A percentile compares a stretch with the other conserved stretches of the same genome.
phyloP scores from a whole-genome alignment of 2,329 filamentous ascomycete genomes.

The Coniochaeta sp. region DNA sequence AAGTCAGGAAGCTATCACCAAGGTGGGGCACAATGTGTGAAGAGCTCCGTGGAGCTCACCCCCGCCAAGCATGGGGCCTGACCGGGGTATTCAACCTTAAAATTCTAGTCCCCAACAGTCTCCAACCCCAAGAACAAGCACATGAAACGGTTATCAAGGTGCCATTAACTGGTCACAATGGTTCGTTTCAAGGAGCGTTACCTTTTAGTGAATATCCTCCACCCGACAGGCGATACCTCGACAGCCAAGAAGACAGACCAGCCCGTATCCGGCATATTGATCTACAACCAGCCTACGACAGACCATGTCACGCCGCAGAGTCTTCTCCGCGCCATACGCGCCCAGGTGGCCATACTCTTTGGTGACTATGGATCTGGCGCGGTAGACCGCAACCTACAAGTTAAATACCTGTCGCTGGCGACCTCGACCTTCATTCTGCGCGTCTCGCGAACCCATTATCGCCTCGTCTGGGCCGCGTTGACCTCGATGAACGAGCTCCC shows the following conservation, averaged over 20 bases:
- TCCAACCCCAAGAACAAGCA: neutral
- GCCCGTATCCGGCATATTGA: conserved; percentile 51
- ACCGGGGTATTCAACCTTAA: neutral
- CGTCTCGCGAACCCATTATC: conserved; percentile 73
- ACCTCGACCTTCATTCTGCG: conserved; percentile 91
- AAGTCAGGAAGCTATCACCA: neutral
- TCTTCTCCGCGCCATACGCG: conserved; percentile 62
- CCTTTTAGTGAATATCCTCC: conserved; percentile 88
- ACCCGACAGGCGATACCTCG: conserved; percentile 50
- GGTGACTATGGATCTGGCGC: conserved; percentile 84
- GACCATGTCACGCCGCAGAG: conserved; percentile 59
- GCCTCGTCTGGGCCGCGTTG: conserved; percentile 83
- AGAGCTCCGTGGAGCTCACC: neutral
- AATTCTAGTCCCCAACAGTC: neutral
- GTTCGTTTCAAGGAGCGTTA: conserved; percentile 96
- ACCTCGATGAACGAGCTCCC: conserved; percentile 70
- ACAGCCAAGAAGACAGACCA: conserved; percentile 20
- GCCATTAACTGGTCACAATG: conserved; percentile 43
- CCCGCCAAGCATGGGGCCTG: neutral
- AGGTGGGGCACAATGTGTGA: neutral
- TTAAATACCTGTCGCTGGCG: conserved; percentile 88
- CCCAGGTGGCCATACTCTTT: conserved; percentile 65
- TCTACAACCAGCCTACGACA: conserved; percentile 72
- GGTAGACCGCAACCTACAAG: conserved; percentile 60
- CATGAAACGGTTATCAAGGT: neutral